Percentiles rank a stretch among this genome's conserved stretches.
These are phyloP conservation scores for Eucalyptus camaldulensis DNA, from an alignment of 345 rosid genomes.

Conservation along the genomic window DNA sequence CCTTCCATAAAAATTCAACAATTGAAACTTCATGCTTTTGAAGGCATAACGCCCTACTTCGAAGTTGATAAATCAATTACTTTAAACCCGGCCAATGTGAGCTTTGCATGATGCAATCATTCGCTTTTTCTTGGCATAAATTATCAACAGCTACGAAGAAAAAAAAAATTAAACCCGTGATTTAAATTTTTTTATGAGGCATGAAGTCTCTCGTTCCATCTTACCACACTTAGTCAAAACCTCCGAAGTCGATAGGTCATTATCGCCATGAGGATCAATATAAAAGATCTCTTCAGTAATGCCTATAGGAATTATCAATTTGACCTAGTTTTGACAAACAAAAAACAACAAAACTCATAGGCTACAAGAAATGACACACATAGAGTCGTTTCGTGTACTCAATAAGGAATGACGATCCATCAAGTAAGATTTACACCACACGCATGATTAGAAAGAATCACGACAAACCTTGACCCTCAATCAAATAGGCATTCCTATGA, in stretches of 20 bases:
- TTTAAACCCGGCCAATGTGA: not conserved
- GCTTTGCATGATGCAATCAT: not conserved
- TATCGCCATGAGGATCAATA: not conserved
- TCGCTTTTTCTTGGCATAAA: not conserved
- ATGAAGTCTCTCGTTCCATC: not conserved
- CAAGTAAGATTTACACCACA: not conserved
- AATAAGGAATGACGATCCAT: not conserved
- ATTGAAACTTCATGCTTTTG: not conserved
- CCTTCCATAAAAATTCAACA: not conserved
- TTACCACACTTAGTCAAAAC: not conserved
- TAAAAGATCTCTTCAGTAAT: not conserved
- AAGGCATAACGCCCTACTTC: not conserved
- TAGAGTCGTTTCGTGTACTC: not conserved
- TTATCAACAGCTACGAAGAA: not conserved
- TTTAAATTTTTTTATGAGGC: not conserved
- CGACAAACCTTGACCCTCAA: not conserved
- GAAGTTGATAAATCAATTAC: not conserved
- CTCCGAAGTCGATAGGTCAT: not conserved
- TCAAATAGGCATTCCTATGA: fast-evolving
- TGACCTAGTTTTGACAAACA: not conserved
- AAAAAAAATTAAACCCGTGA: not conserved
- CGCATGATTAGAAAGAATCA: not conserved
- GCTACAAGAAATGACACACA: not conserved
- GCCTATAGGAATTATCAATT: not conserved
- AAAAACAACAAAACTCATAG: not conserved